phyloP scores from a whole-genome alignment of 2,329 filamentous ascomycete species.

The Aspergillus amoenus region DNA sequence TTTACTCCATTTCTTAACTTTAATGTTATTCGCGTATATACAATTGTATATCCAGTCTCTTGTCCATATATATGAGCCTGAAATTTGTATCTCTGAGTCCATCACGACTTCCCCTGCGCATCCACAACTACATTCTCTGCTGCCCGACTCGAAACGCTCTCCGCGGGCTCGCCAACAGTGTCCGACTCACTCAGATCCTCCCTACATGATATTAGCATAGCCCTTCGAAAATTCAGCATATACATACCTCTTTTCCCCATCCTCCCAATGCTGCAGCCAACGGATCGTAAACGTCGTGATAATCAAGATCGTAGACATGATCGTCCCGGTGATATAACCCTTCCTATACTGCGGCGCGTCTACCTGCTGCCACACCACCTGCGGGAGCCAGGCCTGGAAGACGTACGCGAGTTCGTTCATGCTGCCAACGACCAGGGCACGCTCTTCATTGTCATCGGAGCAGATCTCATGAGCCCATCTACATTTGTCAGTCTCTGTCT shows the following conservation, averaged over 20 bases:
- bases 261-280: conserved; percentile 12
- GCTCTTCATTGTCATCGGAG: conserved; percentile 60
- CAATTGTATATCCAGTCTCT: too few species aligned
- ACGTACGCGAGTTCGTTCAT: conserved; percentile 73
- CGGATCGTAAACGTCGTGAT: conserved; percentile 36
- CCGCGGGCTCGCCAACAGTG: background rate
- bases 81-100: too few species aligned
- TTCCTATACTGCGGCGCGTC: conserved; percentile 61
- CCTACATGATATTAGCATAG: background rate
- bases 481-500: background rate
- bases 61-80: too few species aligned
- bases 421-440: conserved; percentile 62
- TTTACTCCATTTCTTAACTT: too few species aligned
- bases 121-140: background rate
- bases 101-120: background rate
- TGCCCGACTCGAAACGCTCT: background rate
- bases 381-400: conserved; percentile 67
- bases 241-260: conserved; percentile 3
- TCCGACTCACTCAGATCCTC: background rate
- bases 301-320: conserved; percentile 53
- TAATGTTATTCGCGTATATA: too few species aligned
- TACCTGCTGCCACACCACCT: conserved; percentile 65
- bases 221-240: background rate
- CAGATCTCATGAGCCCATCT: conserved; percentile 58
- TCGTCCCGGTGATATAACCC: conserved; percentile 58